Evolutionary conservation across 495 filamentous ascomycete genomes (phyloP).

Genomic region (Zalerion maritima): DNA sequence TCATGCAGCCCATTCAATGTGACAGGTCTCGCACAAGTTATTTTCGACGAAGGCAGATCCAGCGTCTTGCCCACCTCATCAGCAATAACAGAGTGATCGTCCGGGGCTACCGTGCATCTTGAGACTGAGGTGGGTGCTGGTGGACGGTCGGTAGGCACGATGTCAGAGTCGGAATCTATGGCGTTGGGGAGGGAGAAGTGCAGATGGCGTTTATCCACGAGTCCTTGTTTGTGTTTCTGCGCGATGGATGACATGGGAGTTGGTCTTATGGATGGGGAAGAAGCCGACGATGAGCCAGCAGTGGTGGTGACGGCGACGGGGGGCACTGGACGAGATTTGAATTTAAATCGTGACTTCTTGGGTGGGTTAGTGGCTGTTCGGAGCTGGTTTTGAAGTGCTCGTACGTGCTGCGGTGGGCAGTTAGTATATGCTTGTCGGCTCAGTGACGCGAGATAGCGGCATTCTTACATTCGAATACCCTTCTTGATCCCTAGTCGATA

Average conservation of each 20-base stretch:
- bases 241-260: not conserved
- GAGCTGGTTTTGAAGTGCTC: constrained; percentile 27
- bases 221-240: not conserved
- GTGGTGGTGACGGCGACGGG: constrained; percentile 4
- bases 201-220: constrained; percentile 7
- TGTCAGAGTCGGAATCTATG: too few relatives aligned
- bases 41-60: constrained; percentile 54
- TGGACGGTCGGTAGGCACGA: too few relatives aligned
- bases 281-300: constrained; percentile 2
- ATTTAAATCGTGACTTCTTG: constrained; percentile 31
- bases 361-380: constrained; percentile 23
- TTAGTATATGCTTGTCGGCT: constrained; percentile 8
- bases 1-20: constrained; percentile 54
- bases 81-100: constrained; percentile 45
- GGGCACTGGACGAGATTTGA: constrained; percentile 21
- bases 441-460: not conserved
- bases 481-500: constrained; percentile 31
- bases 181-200: constrained; percentile 44
- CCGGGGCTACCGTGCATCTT: too few relatives aligned
- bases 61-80: constrained; percentile 51
- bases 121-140: too few relatives aligned
- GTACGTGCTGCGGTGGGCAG: constrained; percentile 17
- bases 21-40: constrained; percentile 51
- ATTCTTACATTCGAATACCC: constrained; percentile 21
- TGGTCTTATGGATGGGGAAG: not conserved